These are phyloP conservation scores for Spiromastix sp. DNA, from an alignment of 2,329 filamentous ascomycete species.

Conservation along the genomic window DNA sequence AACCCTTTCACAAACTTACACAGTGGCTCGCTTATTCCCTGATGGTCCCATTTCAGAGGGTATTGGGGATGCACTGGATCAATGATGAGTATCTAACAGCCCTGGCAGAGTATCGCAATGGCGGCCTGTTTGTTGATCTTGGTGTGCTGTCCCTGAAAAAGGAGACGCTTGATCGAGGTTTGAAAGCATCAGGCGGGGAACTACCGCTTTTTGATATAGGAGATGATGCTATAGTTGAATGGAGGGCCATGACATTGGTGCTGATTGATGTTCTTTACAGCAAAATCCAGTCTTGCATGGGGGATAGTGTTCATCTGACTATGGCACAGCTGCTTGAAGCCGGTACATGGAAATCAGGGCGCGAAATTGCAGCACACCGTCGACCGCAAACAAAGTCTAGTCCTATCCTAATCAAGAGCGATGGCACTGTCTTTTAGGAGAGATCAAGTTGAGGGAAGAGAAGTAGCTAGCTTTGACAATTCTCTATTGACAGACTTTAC, in stretches of 20 bases:
- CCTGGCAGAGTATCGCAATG: conserved; percentile 62
- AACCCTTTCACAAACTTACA: conserved; percentile 53
- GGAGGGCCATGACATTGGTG: conserved; percentile 54
- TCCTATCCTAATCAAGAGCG: conserved; percentile 29
- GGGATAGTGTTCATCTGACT: conserved; percentile 27
- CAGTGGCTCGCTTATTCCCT: conserved; percentile 67
- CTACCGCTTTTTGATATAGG: conserved; percentile 44
- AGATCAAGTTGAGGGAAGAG: not conserved
- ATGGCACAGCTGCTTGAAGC: conserved; percentile 45
- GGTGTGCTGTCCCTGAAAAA: conserved; percentile 43
- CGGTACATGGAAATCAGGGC: conserved; percentile 42
- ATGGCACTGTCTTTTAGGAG: conserved; percentile 29
- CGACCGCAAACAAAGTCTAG: conserved; percentile 25
- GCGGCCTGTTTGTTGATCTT: conserved; percentile 56
- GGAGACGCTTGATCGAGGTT: conserved; percentile 33
- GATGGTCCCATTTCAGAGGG: conserved; percentile 51
- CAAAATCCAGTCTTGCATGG: conserved; percentile 37
- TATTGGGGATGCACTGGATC: conserved; percentile 42
- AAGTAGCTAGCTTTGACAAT: not conserved
- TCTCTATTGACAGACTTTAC: not conserved
- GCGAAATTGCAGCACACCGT: conserved; percentile 26
- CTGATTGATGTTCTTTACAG: conserved; percentile 46
- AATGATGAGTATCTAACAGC: conserved; percentile 52
- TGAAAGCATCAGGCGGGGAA: conserved; percentile 31
- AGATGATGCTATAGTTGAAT: conserved; percentile 55